These are phyloP conservation scores for Phytophthora melonis DNA, from an alignment of 352 stramenopile genomes.

Conservation along the genomic window DNA sequence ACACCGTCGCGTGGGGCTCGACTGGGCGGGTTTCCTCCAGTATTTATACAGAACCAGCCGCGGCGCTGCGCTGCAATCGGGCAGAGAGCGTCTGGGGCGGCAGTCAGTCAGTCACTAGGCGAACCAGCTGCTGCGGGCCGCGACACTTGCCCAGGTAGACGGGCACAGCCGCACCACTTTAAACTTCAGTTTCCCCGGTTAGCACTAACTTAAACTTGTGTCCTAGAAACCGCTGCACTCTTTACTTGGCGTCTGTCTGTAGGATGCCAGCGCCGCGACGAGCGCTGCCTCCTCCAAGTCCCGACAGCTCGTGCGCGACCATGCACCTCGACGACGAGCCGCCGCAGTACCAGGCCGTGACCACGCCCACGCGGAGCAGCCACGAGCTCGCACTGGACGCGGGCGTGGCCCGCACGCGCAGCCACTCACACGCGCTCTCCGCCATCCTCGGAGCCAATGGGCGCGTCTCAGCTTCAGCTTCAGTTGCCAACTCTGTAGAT, in stretches of 20 bases:
- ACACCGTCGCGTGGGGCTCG: constrained; percentile 7
- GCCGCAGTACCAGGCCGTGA: constrained; percentile 49
- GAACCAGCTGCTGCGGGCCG: constrained; percentile 9
- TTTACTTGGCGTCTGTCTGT: constrained; percentile 18
- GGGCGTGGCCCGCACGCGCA: constrained; percentile 27
- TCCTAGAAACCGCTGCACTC: constrained; percentile 1
- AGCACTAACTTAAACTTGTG: neutral
- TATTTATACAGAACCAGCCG: constrained; percentile 25
- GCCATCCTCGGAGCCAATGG: constrained; percentile 46
- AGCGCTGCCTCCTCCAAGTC: constrained; percentile 32
- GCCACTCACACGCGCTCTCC: constrained; percentile 59
- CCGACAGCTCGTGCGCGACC: neutral
- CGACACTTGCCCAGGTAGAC: neutral
- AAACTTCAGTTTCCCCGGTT: neutral
- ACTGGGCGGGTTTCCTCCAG: constrained; percentile 3
- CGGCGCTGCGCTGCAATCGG: neutral
- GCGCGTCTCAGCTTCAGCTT: constrained; percentile 16
- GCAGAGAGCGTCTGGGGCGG: constrained; percentile 1
- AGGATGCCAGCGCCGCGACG: constrained; percentile 33
- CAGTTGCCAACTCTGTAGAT: constrained; percentile 17
- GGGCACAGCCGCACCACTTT: neutral
- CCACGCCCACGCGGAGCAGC: constrained; percentile 37
- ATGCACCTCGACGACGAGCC: neutral
- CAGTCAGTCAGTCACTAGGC: neutral
- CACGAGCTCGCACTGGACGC: constrained; percentile 21